Evolutionary conservation across 2,329 filamentous ascomycete species (phyloP), one percentile per base, ranked within the genome.

Genomic region (Beauveria brongniartii): DNA sequence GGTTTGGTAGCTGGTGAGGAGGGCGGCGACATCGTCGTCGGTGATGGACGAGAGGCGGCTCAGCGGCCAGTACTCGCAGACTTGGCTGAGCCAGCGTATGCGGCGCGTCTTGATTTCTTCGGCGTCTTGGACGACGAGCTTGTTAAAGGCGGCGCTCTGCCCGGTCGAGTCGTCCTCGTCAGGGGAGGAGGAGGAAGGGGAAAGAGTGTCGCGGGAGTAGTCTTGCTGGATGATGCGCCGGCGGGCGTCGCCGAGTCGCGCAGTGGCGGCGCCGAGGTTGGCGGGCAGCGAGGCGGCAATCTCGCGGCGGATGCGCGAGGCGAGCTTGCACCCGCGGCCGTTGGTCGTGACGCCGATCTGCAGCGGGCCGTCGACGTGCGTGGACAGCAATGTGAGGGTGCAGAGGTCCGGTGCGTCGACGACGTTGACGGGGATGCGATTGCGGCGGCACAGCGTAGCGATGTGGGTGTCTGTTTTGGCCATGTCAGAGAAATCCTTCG

Each of bases 1-100:
- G 5, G 80, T 37, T 37, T 37, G 76, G 69, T 96, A 96, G 2
- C 89, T 86, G 64, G 82, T 77, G n/a, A 99, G 80, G 0, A 97
- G 84, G 14, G 77, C 73, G 18, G 90, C 85, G 7, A 97, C 86
- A 66, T 97, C 92, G 9, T 82, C 81, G 68, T 96, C 91, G 3
- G 83, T 88, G 64, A 97, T 88, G 46, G 82, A 80, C 8, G 92
- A 91, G 1, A 99, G 82, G 20, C 90, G 85, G 64, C 86, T 87
- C 28, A 99, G 80, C 1, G 94, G 92, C 94, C 94, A 99, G 75
- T 99, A 99, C 77, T 99, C 94, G 80, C 94, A 99, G 57, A 99
- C 91, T 72, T 99, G 94, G 22, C 89, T 85, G 1, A 99, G 80
- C 94, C 94, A 99, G 62, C 94, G 84, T 80, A 96, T 92, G 56